Conservation (phyloP, 306 rosid genomes). For the Clitoria ternatea region DNA sequence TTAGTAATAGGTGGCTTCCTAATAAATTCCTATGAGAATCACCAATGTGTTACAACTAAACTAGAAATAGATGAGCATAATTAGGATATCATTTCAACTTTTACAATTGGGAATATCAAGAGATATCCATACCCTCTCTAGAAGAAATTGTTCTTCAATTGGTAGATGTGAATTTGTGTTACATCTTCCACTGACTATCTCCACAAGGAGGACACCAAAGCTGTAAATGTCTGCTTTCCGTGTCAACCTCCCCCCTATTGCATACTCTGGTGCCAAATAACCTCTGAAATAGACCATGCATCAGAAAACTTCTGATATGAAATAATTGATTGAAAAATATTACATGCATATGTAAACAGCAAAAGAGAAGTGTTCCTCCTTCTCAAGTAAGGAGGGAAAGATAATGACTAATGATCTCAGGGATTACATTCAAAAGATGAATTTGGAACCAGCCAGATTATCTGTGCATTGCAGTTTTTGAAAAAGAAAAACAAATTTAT, state of each 20-base stretch:
- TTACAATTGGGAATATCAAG: not conserved
- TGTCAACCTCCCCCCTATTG: slow-evolving; percentile 77
- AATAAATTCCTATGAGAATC: not conserved
- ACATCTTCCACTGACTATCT: slow-evolving; percentile 81
- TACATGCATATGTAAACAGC: not conserved
- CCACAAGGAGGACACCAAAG: slow-evolving; percentile 85
- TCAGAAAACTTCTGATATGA: slow-evolving; percentile 1
- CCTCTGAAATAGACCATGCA: slow-evolving; percentile 55
- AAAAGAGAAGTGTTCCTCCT: not conserved
- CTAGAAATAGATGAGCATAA: not conserved
- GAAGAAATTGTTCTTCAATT: slow-evolving; percentile 64
- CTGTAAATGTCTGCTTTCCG: slow-evolving; percentile 86
- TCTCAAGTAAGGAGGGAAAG: slow-evolving; percentile 1
- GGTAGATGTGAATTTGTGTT: slow-evolving; percentile 76
- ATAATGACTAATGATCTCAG: not conserved
- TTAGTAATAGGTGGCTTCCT: not conserved
- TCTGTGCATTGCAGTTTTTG: not conserved
- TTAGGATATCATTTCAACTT: not conserved
- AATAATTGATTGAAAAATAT: not conserved
- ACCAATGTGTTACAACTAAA: not conserved
- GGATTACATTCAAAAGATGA: not conserved
- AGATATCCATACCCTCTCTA: slow-evolving; percentile 72
- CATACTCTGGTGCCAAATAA: slow-evolving; percentile 97
- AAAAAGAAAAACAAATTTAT: not conserved
- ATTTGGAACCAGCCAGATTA: not conserved